phyloP scores from a whole-genome alignment of 441 rosid genomes.

The Arabidopsis hybrid region DNA sequence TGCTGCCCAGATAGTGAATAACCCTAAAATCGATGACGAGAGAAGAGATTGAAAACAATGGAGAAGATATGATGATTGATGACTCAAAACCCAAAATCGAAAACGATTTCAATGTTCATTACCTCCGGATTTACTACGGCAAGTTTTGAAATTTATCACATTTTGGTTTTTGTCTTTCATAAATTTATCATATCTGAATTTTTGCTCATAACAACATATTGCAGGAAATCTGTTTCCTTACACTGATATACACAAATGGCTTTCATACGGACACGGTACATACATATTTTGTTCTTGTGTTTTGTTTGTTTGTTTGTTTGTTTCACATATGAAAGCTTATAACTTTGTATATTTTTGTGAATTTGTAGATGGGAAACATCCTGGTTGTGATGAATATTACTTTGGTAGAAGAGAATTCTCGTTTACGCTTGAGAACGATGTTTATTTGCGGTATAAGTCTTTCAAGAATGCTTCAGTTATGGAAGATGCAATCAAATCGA shows the following conservation, averaged over 20 bases:
- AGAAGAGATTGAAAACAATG: slow-evolving; percentile 12
- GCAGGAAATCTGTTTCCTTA: slow-evolving; percentile 46
- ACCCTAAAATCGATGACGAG: slow-evolving; percentile 26
- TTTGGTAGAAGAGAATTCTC: slow-evolving; percentile 87
- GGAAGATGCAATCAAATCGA: slow-evolving; percentile 67
- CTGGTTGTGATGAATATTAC: slow-evolving; percentile 83
- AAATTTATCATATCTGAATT: background rate
- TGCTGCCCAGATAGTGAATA: background rate
- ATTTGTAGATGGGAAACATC: slow-evolving; percentile 89
- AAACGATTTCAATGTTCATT: slow-evolving; percentile 41
- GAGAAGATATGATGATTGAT: slow-evolving; percentile 36
- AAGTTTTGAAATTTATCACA: slow-evolving; percentile 17
- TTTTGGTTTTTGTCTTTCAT: background rate
- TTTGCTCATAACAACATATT: background rate
- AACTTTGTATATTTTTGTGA: slow-evolving; percentile 5
- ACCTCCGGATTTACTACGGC: slow-evolving; percentile 46
- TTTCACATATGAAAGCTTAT: background rate
- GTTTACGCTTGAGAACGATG: slow-evolving; percentile 78
- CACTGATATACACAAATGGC: slow-evolving; percentile 47
- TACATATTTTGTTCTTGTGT: background rate
- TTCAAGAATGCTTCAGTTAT: slow-evolving; percentile 64
- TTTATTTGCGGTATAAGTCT: slow-evolving; percentile 77
- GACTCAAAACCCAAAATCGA: slow-evolving; percentile 27
- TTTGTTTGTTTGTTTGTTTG: background rate
- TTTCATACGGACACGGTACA: slow-evolving; percentile 47